phyloP scores from a whole-genome alignment of 2,329 filamentous ascomycete species.

The Phoma herbarum region DNA sequence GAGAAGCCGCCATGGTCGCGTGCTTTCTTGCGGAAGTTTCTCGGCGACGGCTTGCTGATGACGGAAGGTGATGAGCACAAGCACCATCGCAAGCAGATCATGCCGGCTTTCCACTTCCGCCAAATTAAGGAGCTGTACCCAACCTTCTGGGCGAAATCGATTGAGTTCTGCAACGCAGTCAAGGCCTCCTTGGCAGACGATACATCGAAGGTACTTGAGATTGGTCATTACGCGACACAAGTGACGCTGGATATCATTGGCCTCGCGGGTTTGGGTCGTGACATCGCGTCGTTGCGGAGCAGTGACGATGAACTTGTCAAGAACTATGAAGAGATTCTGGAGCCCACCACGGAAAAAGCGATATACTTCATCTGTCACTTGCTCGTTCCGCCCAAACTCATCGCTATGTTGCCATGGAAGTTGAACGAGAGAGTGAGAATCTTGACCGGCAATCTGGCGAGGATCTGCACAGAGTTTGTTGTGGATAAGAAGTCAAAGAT shows the following conservation, averaged over 20 bases:
- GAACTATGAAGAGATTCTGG: slow-evolving; percentile 55
- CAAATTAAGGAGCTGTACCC: slow-evolving; percentile 87
- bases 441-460: slow-evolving; percentile 48
- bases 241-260: slow-evolving; percentile 60
- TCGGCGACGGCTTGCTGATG: slow-evolving; percentile 62
- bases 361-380: slow-evolving; percentile 55
- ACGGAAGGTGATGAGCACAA: slow-evolving; percentile 61
- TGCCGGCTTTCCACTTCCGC: slow-evolving; percentile 85
- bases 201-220: slow-evolving; percentile 50
- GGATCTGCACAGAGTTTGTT: slow-evolving; percentile 59
- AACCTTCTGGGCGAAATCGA: slow-evolving; percentile 80
- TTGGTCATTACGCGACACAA: slow-evolving; percentile 55
- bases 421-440: slow-evolving; percentile 55
- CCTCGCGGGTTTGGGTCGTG: slow-evolving; percentile 55
- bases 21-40: slow-evolving; percentile 57
- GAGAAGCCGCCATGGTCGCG: slow-evolving; percentile 59
- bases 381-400: slow-evolving; percentile 49
- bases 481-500: slow-evolving; percentile 57
- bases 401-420: slow-evolving; percentile 58
- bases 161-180: slow-evolving; percentile 72
- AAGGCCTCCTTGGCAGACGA: slow-evolving; percentile 58
- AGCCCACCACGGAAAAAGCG: slow-evolving; percentile 59
- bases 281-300: slow-evolving; percentile 54
- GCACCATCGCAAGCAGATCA: slow-evolving; percentile 73
- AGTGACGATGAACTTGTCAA: slow-evolving; percentile 54